These are phyloP conservation scores for Phytophthora foliorum DNA, from an alignment of 352 stramenopile genomes.

Conservation along the genomic window DNA sequence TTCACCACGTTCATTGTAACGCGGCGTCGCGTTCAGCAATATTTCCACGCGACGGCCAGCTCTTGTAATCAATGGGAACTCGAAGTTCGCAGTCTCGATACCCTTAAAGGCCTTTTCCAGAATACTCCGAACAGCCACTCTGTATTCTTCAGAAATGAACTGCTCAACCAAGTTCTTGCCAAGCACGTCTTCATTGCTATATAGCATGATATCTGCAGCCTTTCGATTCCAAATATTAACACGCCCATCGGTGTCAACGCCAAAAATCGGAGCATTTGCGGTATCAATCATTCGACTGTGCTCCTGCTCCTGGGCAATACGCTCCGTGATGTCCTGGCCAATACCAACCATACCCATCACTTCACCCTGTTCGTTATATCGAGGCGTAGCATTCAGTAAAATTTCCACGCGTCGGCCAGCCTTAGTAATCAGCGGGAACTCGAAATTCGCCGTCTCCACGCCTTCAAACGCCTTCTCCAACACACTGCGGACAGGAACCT, in stretches of 20 bases:
- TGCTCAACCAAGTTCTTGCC: slow-evolving; percentile 62
- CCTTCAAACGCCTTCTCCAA: slow-evolving; percentile 37
- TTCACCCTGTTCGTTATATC: slow-evolving; percentile 49
- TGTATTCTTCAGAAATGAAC: slow-evolving; percentile 66
- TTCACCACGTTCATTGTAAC: slow-evolving; percentile 27
- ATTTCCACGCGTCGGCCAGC: slow-evolving; percentile 50
- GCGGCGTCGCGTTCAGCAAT: slow-evolving; percentile 23
- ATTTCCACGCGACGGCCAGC: slow-evolving; percentile 24
- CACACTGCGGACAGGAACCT: slow-evolving; percentile 45
- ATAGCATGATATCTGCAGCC: slow-evolving; percentile 76
- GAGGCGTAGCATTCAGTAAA: slow-evolving; percentile 51
- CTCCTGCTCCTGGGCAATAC: slow-evolving; percentile 69
- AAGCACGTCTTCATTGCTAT: slow-evolving; percentile 61
- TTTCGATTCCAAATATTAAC: slow-evolving; percentile 87
- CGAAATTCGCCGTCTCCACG: slow-evolving; percentile 18
- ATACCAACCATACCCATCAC: slow-evolving; percentile 64
- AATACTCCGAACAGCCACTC: slow-evolving; percentile 43
- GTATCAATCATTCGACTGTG: slow-evolving; percentile 80
- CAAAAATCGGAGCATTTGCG: slow-evolving; percentile 84
- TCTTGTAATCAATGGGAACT: slow-evolving; percentile 30
- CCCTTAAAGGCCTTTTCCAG: slow-evolving; percentile 35
- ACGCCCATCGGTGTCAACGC: slow-evolving; percentile 61
- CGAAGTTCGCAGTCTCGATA: slow-evolving; percentile 26
- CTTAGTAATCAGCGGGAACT: slow-evolving; percentile 21
- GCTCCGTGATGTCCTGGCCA: slow-evolving; percentile 68